Percentiles rank a stretch among this genome's conserved stretches.
Conservation (phyloP, 2,329 filamentous ascomycete genomes). For the Pseudopyrenochaeta lycopersici region DNA sequence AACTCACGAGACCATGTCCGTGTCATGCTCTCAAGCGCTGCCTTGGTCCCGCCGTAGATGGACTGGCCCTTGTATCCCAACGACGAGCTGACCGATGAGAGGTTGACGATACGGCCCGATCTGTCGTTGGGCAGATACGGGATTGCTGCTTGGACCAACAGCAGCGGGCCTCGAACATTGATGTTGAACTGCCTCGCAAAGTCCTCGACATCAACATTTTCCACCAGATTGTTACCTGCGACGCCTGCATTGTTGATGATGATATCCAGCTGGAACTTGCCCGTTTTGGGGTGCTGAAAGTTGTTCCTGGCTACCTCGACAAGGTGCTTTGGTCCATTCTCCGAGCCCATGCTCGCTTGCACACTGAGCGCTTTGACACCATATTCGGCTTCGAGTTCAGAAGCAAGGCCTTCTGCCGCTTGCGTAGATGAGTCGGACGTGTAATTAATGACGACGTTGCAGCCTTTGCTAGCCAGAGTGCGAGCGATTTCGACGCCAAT, state of each 20-base stretch:
- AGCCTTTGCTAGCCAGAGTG: slow-evolving; percentile 77
- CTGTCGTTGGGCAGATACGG: slow-evolving; percentile 76
- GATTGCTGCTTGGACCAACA: slow-evolving; percentile 77
- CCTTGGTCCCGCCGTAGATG: slow-evolving; percentile 73
- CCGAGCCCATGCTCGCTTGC: slow-evolving; percentile 75
- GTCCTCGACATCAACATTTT: slow-evolving; percentile 69
- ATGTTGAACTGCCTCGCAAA: slow-evolving; percentile 78
- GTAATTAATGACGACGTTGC: slow-evolving; percentile 75
- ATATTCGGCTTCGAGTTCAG: slow-evolving; percentile 65
- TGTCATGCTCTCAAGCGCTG: slow-evolving; percentile 74
- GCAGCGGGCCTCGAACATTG: slow-evolving; percentile 82
- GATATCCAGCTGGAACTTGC: slow-evolving; percentile 77
- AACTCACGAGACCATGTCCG: slow-evolving; percentile 72
- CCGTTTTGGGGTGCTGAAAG: slow-evolving; percentile 63
- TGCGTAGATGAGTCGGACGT: slow-evolving; percentile 69
- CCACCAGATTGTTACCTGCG: slow-evolving; percentile 69
- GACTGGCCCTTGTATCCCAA: slow-evolving; percentile 67
- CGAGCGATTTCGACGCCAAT: slow-evolving; percentile 75
- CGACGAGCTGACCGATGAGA: slow-evolving; percentile 66
- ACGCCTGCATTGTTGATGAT: slow-evolving; percentile 87
- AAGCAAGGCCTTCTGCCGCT: slow-evolving; percentile 63
- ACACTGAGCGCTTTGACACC: slow-evolving; percentile 68
- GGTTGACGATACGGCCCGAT: slow-evolving; percentile 70
- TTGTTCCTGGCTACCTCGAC: slow-evolving; percentile 67
- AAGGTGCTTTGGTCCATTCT: slow-evolving; percentile 68